Conservation (phyloP, 1,284 basidiomycete species). For the Cystobasidium slooffiae region DNA sequence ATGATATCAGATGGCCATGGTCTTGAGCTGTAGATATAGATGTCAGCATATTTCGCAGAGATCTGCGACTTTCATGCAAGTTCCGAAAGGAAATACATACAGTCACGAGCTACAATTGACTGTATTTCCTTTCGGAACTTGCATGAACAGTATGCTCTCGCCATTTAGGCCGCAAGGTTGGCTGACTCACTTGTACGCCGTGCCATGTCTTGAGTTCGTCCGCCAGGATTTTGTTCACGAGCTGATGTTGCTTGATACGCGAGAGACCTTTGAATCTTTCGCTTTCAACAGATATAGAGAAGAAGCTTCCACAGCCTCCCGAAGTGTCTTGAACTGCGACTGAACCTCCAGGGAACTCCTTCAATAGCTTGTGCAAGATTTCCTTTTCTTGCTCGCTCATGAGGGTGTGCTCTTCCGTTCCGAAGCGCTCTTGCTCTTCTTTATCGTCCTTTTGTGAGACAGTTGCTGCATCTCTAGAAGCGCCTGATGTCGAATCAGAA, state of each 20-base stretch:
- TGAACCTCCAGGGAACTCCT: constrained; percentile 47
- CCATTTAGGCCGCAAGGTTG: background rate
- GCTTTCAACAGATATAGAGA: constrained; percentile 86
- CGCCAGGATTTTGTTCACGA: constrained; percentile 86
- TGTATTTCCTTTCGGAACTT: no score
- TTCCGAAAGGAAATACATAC: no score
- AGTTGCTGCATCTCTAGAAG: constrained; percentile 20
- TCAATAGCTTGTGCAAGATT: constrained; percentile 34
- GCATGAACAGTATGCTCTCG: no score
- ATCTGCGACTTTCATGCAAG: background rate
- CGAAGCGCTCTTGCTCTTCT: constrained; percentile 6
- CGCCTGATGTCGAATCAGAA: constrained; percentile 15
- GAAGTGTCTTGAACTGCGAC: constrained; percentile 77
- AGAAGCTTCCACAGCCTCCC: constrained; percentile 97
- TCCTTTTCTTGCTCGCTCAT: constrained; percentile 43
- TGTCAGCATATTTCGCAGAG: background rate
- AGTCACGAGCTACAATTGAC: no score
- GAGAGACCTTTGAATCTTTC: constrained; percentile 81
- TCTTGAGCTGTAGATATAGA: constrained; percentile 22
- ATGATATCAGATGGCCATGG: constrained; percentile 13
- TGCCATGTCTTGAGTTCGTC: constrained; percentile 90
- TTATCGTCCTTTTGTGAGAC: constrained; percentile 29
- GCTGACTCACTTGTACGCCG: constrained; percentile 80
- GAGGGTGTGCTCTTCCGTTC: constrained; percentile 32
- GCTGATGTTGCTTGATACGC: constrained; percentile 89